These are phyloP conservation scores for Coniochaeta sp. DNA, from an alignment of 2,329 filamentous ascomycete species.

Conservation along the genomic window DNA sequence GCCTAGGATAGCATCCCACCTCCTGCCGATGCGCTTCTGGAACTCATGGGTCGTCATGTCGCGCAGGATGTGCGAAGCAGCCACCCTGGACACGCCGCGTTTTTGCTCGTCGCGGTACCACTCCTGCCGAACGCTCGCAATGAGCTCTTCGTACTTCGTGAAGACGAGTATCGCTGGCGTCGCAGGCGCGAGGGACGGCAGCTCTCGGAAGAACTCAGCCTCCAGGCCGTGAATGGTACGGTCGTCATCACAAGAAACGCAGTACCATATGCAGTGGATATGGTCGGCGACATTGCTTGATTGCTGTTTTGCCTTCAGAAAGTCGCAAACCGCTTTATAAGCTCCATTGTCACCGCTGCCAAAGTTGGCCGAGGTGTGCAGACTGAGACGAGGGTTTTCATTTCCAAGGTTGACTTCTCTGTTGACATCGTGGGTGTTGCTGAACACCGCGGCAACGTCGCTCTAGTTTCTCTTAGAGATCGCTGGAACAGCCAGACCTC, in stretches of 20 bases:
- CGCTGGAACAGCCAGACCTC: background rate
- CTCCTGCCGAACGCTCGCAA: constrained; percentile 10
- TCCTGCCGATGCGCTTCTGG: constrained; percentile 10
- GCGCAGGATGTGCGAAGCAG: constrained; percentile 14
- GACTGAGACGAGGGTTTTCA: constrained; percentile 13
- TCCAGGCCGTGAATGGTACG: constrained; percentile 9
- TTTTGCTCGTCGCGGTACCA: constrained; percentile 12
- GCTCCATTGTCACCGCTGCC: constrained; percentile 11
- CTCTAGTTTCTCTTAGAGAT: constrained; percentile 5
- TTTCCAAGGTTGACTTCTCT: constrained; percentile 10
- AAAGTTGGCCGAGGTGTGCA: constrained; percentile 14
- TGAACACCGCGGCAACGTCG: constrained; percentile 11
- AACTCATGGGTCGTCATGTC: constrained; percentile 13
- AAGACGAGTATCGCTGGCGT: constrained; percentile 13
- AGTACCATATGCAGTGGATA: constrained; percentile 18
- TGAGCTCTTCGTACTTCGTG: constrained; percentile 17
- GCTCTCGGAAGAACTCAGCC: constrained; percentile 10
- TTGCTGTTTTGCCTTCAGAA: constrained; percentile 6
- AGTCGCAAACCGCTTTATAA: constrained; percentile 13
- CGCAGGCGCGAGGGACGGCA: constrained; percentile 5
- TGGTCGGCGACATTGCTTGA: constrained; percentile 4
- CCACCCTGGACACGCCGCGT: constrained; percentile 12
- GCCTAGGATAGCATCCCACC: constrained; percentile 10
- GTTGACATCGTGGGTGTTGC: constrained; percentile 9
- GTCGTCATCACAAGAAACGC: constrained; percentile 13